Base-by-base conservation (phyloP, 306 rosid genomes). In the Sicyos baderoa region DNA sequence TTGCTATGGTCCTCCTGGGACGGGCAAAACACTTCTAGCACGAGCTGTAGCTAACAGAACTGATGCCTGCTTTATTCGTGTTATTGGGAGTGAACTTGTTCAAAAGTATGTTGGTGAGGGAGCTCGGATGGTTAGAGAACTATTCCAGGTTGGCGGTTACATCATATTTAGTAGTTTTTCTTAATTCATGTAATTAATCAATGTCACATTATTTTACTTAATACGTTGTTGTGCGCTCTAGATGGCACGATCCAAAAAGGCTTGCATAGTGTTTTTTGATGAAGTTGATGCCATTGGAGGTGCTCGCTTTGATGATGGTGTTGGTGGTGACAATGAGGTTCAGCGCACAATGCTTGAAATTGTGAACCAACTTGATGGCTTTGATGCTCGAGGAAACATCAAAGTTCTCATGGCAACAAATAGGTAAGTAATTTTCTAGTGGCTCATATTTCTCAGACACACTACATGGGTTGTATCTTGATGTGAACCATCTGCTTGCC, bases 271-370 rank as follows among this genome's bases (percentile, higher is more conserved):
- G 64, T 94, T 94, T 76, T 88, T 94, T 47, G 99, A 94, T 82
- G 99, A 94, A 84, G 87, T 94, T 19, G 99, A 94, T 83, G 99
- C 99, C 66, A 94, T 94, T n/a, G 99, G 97, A 78, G 97, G 97
- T 76, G 99, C 99, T 2, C 84, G 97, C 2, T 94, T 94, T 84
- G 99, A 94, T 45, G 99, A 90, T 76, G 97, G 97, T 73, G 97
- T 90, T 60, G 99, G 97, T 40, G 99, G 97, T 23, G 99, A 94
- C 73, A 94, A 90, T 51, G 97, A 94, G 74, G 99, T 94, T 78
- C 99, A 94, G 51, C 90, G 99, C 2, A 94, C 97, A 0, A 90
- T 94, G 97, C 96, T 94, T 79, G 99, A 94, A 79, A 90, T 94
- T 76, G 96, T 94, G 75, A 94, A 94, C 84, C 99, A 94, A 65